Base-by-base conservation (phyloP, 1,284 basidiomycete genomes). In the Rhodotorula sp. region DNA sequence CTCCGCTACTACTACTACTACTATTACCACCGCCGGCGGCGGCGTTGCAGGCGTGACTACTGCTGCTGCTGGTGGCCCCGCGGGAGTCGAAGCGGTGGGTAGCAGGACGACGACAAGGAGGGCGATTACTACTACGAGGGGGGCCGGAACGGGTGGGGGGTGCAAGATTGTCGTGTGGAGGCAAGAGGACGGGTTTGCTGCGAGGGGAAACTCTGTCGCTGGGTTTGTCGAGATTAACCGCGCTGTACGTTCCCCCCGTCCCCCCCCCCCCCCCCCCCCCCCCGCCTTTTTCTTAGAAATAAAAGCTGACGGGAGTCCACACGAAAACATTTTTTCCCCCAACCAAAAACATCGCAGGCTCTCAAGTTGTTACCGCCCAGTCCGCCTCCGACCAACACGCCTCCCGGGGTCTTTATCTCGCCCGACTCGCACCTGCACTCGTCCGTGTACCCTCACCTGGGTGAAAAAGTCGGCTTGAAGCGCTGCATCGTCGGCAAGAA, bases 401-500 rank as follows among this genome's bases (percentile, higher is more conserved):
- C 71, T 2, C n/a, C 69, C 6, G 71, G 71, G 30, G 72, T 70
- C 17, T 71, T 73, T 58, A 70, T 97, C 75, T 94, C 93, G 1
- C 82, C 86, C 4, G 95, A 98, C 80, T 90, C 89, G 18, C 85
- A 93, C 68, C 84, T 98, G 20, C 72, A 76, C 51, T 33, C 57
- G 20, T 92, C 90, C 12, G 87, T 88, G 60, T 91, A 89, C 6
- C 91, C 91, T 17, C 87, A 87, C 62, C 84, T 99, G 10, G 89
- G 88, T 10, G 95, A 97, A 79, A 87, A 88, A 57, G 87, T 91
- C 26, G 89, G 84, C 46, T 88, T 99, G 80, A 98, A 96, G 81
- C 89, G 89, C 75, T 91, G 89, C 14, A 86, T 95, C 30, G 86
- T 98, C 33, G 95, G 95, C 8, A 86, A 89, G 70, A 92, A 95